phyloP scores from a whole-genome alignment of 192 early-diverging fungal species.

The Gonapodya prolifera region DNA sequence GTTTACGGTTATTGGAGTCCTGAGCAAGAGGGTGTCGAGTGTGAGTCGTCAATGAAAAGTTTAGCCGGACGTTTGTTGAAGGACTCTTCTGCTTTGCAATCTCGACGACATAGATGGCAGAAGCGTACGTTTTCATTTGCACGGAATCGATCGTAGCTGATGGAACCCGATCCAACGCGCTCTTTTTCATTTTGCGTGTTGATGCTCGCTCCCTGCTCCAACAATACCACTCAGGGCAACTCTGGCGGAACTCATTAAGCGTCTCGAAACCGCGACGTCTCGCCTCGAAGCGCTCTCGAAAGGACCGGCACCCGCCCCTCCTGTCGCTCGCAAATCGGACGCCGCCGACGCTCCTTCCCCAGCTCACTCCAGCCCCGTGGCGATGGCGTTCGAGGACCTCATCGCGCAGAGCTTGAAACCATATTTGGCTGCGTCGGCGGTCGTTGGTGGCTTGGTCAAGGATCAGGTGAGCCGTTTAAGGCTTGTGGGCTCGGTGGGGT shows the following conservation, averaged over 20 bases:
- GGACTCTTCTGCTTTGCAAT: too few species aligned
- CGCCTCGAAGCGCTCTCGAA: slow-evolving; percentile 78
- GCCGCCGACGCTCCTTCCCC: slow-evolving; percentile 19
- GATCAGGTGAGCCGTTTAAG: slow-evolving; percentile 38
- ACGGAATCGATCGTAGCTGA: too few species aligned
- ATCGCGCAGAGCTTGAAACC: slow-evolving; percentile 22
- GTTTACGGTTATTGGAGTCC: too few species aligned
- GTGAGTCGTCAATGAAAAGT: too few species aligned
- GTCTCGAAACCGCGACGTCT: slow-evolving; percentile 81
- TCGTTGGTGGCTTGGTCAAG: slow-evolving; percentile 45
- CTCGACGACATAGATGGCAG: too few species aligned
- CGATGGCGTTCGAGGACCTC: slow-evolving; percentile 35
- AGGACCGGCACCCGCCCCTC: slow-evolving; percentile 20
- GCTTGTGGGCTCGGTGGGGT: background rate
- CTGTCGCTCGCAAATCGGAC: slow-evolving; percentile 23
- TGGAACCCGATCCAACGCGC: too few species aligned
- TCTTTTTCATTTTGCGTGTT: too few species aligned
- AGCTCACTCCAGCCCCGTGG: slow-evolving; percentile 13
- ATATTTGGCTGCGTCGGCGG: slow-evolving; percentile 22
- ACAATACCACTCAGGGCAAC: background rate
- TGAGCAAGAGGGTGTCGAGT: too few species aligned
- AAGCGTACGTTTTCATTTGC: too few species aligned
- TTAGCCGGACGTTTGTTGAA: too few species aligned
- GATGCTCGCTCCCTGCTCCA: too few species aligned
- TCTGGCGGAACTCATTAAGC: slow-evolving; percentile 56